Percentiles rank a stretch among this genome's conserved stretches.
Evolutionary conservation across 2,329 filamentous ascomycete species (phyloP).

Genomic region (Dactylellina cionopaga): DNA sequence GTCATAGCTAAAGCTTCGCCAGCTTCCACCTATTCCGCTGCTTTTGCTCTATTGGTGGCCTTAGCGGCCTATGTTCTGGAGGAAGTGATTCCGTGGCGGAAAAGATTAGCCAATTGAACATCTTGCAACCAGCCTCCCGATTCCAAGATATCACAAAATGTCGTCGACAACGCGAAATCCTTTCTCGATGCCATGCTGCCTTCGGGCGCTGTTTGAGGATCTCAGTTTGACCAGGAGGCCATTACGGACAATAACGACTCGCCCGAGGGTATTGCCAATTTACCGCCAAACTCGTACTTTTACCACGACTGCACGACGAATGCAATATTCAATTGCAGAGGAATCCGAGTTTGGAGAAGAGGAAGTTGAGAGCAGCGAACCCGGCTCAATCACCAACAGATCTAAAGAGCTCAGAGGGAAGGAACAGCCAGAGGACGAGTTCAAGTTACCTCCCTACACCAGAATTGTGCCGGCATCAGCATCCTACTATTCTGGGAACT

Average conservation of each 20-base stretch:
- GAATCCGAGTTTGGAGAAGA: not conserved
- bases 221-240: conserved; percentile 32
- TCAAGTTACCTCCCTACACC: conserved; percentile 15
- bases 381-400: conserved; percentile 22
- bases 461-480: conserved; percentile 78
- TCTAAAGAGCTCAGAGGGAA: conserved; percentile 18
- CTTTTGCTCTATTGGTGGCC: conserved; percentile 6
- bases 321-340: conserved; percentile 18
- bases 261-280: conserved; percentile 18
- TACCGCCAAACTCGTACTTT: conserved; percentile 36
- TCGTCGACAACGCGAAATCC: conserved; percentile 38
- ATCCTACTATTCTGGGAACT: conserved; percentile 92
- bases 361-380: not conserved
- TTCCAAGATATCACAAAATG: conserved; percentile 23
- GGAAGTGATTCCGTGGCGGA: conserved; percentile 20
- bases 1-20: too few species aligned
- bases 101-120: conserved; percentile 34
- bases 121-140: conserved; percentile 2
- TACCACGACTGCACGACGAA: conserved; percentile 12
- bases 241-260: conserved; percentile 6
- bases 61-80: conserved; percentile 23
- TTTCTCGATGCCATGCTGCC: conserved; percentile 52
- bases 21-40: not conserved
- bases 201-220: conserved; percentile 45
- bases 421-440: conserved; percentile 13